These are phyloP conservation scores for Penicillium paneum DNA, from an alignment of 2,329 filamentous ascomycete species.

Conservation along the genomic window DNA sequence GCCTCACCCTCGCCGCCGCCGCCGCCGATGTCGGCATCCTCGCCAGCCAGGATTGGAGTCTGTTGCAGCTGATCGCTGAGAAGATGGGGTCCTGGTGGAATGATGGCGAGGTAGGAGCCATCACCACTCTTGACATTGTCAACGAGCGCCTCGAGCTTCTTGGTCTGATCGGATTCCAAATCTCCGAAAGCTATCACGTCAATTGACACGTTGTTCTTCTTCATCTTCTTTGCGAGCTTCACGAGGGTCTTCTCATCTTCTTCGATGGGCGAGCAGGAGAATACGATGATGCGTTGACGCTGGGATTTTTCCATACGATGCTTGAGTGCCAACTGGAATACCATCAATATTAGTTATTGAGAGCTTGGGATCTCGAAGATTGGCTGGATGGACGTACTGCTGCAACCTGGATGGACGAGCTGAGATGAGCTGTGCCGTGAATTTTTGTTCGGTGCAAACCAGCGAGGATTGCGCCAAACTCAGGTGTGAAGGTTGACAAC, in stretches of 20 bases:
- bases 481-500: constrained; percentile 90
- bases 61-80: constrained; percentile 88
- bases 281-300: constrained; percentile 93
- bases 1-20: constrained; percentile 51
- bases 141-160: constrained; percentile 91
- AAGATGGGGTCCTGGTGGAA: constrained; percentile 85
- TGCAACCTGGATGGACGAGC: constrained; percentile 92
- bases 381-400: constrained; percentile 60
- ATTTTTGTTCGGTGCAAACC: constrained; percentile 94
- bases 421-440: constrained; percentile 79
- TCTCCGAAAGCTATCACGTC: constrained; percentile 96
- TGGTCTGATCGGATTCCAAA: constrained; percentile 79
- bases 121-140: constrained; percentile 88
- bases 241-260: constrained; percentile 87
- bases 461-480: constrained; percentile 92
- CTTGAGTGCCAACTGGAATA: constrained; percentile 81
- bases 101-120: constrained; percentile 84
- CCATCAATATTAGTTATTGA: constrained; percentile 10
- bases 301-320: constrained; percentile 98
- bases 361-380: neutral
- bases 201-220: constrained; percentile 92
- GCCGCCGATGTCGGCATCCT: constrained; percentile 59
- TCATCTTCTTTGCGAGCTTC: constrained; percentile 95
- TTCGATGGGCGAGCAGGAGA: constrained; percentile 86
- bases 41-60: constrained; percentile 84